Evolutionary conservation across 164 flowering plant species (phyloP).

Genomic region (Macadamia integrifolia): DNA sequence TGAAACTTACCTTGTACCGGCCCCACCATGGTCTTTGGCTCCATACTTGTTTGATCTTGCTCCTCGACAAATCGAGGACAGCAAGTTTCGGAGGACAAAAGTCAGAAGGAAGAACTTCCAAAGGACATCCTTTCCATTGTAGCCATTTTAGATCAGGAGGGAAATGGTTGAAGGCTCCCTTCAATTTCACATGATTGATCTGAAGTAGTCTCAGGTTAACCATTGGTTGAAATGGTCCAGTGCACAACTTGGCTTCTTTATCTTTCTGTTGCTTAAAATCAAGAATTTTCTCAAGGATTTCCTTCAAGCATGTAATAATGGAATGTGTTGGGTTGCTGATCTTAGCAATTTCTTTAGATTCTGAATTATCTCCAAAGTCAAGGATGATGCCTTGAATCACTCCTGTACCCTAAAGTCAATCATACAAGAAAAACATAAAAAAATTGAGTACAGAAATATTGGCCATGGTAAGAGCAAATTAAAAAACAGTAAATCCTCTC

Average conservation of each 20-base stretch:
- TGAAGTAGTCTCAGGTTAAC: conserved; percentile 34
- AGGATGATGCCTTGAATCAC: conserved; percentile 27
- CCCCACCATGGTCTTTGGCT: conserved; percentile 7
- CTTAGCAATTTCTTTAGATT: not conserved
- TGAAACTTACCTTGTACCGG: conserved; percentile 21
- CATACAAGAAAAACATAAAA: not conserved
- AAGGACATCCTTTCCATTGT: conserved; percentile 36
- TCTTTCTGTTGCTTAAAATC: conserved; percentile 5
- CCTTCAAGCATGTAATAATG: conserved; percentile 12
- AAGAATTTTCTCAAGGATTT: not conserved
- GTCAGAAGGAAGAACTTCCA: conserved; percentile 26
- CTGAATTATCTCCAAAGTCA: conserved; percentile 17
- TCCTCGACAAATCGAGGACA: conserved; percentile 44
- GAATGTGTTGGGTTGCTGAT: conserved; percentile 4
- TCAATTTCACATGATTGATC: conserved; percentile 22
- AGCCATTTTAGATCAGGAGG: conserved; percentile 39
- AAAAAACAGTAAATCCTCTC: too few relatives aligned
- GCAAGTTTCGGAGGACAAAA: conserved; percentile 19
- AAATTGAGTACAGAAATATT: too few relatives aligned
- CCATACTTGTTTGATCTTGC: conserved; percentile 26
- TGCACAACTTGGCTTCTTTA: conserved; percentile 9
- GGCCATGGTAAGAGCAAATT: too few relatives aligned
- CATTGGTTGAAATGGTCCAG: conserved; percentile 26
- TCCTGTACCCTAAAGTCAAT: conserved; percentile 26
- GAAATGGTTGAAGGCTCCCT: conserved; percentile 24